Evolutionary conservation across 2,329 filamentous ascomycete species (phyloP).

Genomic region (Exophiala sp.): DNA sequence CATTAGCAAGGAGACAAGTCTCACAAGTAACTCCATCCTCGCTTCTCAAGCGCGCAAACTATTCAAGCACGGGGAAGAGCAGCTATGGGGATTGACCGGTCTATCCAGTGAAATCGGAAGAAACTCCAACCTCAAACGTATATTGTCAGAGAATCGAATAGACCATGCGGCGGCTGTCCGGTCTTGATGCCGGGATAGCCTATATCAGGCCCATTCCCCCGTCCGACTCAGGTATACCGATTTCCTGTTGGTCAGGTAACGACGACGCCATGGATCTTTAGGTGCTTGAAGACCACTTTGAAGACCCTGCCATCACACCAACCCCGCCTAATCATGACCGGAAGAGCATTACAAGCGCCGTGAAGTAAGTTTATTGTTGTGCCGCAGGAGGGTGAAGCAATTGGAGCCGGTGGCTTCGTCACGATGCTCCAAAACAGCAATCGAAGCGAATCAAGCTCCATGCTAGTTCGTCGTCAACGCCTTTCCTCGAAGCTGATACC

Average conservation of each 20-base stretch:
- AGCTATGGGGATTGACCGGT: background rate
- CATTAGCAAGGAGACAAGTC: background rate
- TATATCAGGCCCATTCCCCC: background rate
- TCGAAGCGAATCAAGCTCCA: too few species aligned
- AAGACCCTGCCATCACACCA: background rate
- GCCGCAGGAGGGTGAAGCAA: too few species aligned
- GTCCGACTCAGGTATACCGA: background rate
- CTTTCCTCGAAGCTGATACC: too few species aligned
- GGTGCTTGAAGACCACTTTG: background rate
- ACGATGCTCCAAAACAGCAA: too few species aligned
- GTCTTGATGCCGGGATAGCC: background rate
- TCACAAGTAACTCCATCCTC: background rate
- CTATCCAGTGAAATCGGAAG: background rate
- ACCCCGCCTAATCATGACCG: background rate
- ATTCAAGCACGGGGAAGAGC: background rate
- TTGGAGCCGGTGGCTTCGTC: too few species aligned
- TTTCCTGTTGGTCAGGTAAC: background rate
- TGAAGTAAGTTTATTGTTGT: too few species aligned
- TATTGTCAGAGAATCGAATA: background rate
- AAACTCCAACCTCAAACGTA: background rate
- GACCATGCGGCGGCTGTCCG: background rate
- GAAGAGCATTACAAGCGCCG: background rate
- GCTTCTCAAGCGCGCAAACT: constrained; percentile 1
- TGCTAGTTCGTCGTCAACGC: too few species aligned
- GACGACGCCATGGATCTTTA: background rate